These are phyloP conservation scores for Porpolomopsis calyptriformis DNA, from an alignment of 768 basidiomycete species.

Conservation along the genomic window DNA sequence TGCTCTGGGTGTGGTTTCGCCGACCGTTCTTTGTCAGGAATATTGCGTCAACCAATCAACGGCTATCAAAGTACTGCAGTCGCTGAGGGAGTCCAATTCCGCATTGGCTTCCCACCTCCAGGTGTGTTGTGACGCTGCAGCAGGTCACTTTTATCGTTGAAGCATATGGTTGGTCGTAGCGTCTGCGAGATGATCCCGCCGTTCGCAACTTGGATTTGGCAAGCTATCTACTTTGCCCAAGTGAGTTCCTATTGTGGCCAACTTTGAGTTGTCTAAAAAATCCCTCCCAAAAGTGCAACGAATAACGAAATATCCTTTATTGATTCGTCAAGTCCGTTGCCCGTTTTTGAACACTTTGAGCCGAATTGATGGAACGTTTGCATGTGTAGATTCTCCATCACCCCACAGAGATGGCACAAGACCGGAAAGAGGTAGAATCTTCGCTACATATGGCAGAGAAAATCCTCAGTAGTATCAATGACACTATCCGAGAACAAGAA, in stretches of 20 bases:
- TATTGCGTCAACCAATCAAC: constrained; percentile 86
- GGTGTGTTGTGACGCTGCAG: constrained; percentile 28
- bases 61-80: constrained; percentile 68
- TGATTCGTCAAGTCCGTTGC: constrained; percentile 61
- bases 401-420: constrained; percentile 63
- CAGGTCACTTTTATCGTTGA: neutral
- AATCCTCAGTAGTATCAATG: constrained; percentile 76
- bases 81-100: constrained; percentile 55
- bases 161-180: constrained; percentile 27
- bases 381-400: constrained; percentile 48
- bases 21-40: constrained; percentile 31
- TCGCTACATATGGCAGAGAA: constrained; percentile 58
- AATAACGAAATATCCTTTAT: constrained; percentile 85
- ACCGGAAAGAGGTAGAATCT: constrained; percentile 41
- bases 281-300: constrained; percentile 64
- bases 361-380: neutral
- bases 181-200: constrained; percentile 64
- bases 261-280: constrained; percentile 1
- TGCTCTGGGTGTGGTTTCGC: neutral
- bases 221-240: constrained; percentile 85
- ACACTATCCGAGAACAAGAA: constrained; percentile 78
- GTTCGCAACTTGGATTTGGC: constrained; percentile 80
- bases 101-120: constrained; percentile 57
- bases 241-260: constrained; percentile 33
- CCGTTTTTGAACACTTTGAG: neutral